phyloP scores from a whole-genome alignment of 306 rosid species.

The Hippophae gyantsensis region DNA sequence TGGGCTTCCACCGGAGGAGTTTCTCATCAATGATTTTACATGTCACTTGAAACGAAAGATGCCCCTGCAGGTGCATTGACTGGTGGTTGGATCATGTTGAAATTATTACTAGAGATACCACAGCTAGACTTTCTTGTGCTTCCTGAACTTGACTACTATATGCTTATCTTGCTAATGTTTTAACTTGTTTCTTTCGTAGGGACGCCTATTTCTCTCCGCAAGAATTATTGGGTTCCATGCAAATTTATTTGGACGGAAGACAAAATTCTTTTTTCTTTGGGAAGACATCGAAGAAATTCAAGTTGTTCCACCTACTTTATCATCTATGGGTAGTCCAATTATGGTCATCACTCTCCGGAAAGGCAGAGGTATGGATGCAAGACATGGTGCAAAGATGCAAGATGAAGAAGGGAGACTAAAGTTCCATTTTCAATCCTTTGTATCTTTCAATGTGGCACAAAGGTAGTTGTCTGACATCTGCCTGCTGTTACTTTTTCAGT shows the following conservation, averaged over 20 bases:
- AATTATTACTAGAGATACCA: conserved; percentile 1
- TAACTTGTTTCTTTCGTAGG: conserved; percentile 41
- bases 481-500: conserved; percentile 11
- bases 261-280: conserved; percentile 89
- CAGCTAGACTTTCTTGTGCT: conserved; percentile 11
- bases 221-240: conserved; percentile 92
- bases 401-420: conserved; percentile 92
- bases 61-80: conserved; percentile 72
- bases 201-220: conserved; percentile 82
- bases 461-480: conserved; percentile 40
- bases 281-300: conserved; percentile 89
- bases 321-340: conserved; percentile 94
- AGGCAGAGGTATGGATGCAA: conserved; percentile 87
- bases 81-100: conserved; percentile 11
- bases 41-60: conserved; percentile 92
- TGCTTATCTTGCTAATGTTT: conserved; percentile 11
- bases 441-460: conserved; percentile 77
- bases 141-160: conserved; percentile 11
- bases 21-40: conserved; percentile 90
- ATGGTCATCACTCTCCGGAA: conserved; percentile 63
- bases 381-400: conserved; percentile 73
- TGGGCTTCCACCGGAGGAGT: conserved; percentile 91
- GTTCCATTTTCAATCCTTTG: conserved; percentile 91
- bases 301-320: conserved; percentile 60
- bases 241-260: conserved; percentile 83